Conservation (phyloP, 805 yeast genomes). For the Pichia heedii region DNA sequence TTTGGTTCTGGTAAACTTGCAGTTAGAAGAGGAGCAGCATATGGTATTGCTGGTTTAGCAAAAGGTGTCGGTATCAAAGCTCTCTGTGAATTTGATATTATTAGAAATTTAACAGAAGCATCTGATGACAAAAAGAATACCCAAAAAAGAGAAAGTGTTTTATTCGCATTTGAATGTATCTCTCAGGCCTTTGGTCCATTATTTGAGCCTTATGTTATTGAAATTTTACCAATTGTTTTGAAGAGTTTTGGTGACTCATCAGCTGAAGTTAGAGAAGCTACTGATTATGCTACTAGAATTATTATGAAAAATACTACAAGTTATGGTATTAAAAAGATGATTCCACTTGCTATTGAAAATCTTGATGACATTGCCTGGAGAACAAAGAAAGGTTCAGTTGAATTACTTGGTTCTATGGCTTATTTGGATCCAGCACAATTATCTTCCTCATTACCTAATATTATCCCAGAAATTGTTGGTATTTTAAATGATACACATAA, state of each 20-base stretch:
- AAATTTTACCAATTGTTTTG: constrained; percentile 72
- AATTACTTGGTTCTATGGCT: constrained; percentile 95
- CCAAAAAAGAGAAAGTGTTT: constrained; percentile 75
- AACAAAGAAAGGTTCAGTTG: constrained; percentile 94
- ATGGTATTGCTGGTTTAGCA: constrained; percentile 89
- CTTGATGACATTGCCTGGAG: constrained; percentile 92
- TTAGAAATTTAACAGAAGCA: constrained; percentile 68
- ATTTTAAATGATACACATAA: constrained; percentile 92
- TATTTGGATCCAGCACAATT: constrained; percentile 91
- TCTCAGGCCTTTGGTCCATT: constrained; percentile 65
- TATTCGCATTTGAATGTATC: constrained; percentile 75
- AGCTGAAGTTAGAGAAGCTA: constrained; percentile 82
- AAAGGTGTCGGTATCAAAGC: constrained; percentile 83
- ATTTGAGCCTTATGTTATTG: constrained; percentile 93
- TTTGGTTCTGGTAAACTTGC: constrained; percentile 41
- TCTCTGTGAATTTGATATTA: constrained; percentile 65
- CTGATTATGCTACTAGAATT: constrained; percentile 75
- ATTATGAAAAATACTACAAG: constrained; percentile 90
- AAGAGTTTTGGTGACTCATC: constrained; percentile 77
- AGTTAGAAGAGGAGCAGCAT: constrained; percentile 88
- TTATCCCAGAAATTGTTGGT: constrained; percentile 94
- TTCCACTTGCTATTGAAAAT: constrained; percentile 82
- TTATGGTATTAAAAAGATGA: constrained; percentile 81
- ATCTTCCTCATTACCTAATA: constrained; percentile 77
- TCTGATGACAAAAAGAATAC: constrained; percentile 78